These are phyloP conservation scores for Cyphellophora attinorum DNA, from an alignment of 2,329 filamentous ascomycete species.

Conservation along the genomic window DNA sequence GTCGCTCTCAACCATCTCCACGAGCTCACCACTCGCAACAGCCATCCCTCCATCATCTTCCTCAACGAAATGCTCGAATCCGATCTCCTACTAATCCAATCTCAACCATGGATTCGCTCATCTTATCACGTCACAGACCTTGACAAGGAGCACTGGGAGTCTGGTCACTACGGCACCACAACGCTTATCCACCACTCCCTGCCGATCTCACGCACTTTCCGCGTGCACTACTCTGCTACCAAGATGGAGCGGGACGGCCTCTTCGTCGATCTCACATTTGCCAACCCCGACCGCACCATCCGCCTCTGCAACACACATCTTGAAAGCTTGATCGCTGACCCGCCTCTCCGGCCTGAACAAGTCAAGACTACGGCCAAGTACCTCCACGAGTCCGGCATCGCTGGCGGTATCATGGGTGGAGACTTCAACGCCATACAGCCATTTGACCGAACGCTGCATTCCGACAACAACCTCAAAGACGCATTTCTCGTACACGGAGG, in stretches of 20 bases:
- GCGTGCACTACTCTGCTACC: slow-evolving; percentile 41
- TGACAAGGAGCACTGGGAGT: slow-evolving; percentile 34
- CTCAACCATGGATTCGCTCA: slow-evolving; percentile 37
- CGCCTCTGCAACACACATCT: slow-evolving; percentile 50
- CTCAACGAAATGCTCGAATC: slow-evolving; percentile 43
- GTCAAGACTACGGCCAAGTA: slow-evolving; percentile 34
- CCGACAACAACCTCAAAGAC: slow-evolving; percentile 41
- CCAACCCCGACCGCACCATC: slow-evolving; percentile 19
- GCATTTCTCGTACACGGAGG: slow-evolving; percentile 45
- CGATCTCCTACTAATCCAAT: slow-evolving; percentile 36
- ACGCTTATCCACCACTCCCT: slow-evolving; percentile 43
- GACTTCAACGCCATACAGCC: slow-evolving; percentile 51
- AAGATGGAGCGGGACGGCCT: slow-evolving; percentile 45
- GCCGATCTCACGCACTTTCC: slow-evolving; percentile 35
- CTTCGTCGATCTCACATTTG: slow-evolving; percentile 41
- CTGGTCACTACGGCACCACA: slow-evolving; percentile 41
- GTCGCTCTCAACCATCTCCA: slow-evolving; percentile 31
- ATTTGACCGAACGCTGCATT: slow-evolving; percentile 41
- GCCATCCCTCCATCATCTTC: slow-evolving; percentile 30
- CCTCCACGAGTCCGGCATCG: slow-evolving; percentile 28
- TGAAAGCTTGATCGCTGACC: slow-evolving; percentile 42
- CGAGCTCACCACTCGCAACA: slow-evolving; percentile 13
- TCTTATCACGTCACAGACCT: slow-evolving; percentile 42
- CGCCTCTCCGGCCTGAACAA: slow-evolving; percentile 41
- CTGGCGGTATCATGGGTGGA: slow-evolving; percentile 40